Percentiles rank a stretch among this genome's conserved stretches.
Conservation (phyloP, 495 filamentous ascomycete species). For the Hypoxylon crocopeplum region DNA sequence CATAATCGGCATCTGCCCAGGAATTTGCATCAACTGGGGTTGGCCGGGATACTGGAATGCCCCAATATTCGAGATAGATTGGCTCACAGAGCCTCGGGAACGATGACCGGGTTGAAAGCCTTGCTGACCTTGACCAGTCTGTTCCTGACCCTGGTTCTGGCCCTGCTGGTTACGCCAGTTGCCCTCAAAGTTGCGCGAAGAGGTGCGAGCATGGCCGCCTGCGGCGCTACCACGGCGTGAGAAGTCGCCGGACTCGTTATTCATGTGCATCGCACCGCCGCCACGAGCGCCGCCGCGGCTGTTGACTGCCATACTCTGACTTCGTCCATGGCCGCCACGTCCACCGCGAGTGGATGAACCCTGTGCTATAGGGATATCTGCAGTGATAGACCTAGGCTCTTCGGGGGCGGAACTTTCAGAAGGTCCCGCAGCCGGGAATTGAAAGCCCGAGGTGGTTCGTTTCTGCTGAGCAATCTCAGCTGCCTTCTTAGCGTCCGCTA, state of each 20-base stretch:
- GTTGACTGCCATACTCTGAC: constrained; percentile 68
- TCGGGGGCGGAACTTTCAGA: constrained; percentile 57
- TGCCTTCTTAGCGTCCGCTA: constrained; percentile 97
- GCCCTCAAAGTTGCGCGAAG: constrained; percentile 92
- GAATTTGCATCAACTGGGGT: constrained; percentile 86
- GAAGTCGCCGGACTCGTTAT: constrained; percentile 62
- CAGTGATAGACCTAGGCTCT: constrained; percentile 53
- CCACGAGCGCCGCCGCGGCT: constrained; percentile 56
- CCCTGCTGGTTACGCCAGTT: constrained; percentile 92
- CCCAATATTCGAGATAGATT: constrained; percentile 84
- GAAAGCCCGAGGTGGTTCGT: constrained; percentile 89
- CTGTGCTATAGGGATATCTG: constrained; percentile 58
- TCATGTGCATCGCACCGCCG: constrained; percentile 45
- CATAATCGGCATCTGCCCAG: constrained; percentile 78
- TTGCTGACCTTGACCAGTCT: constrained; percentile 67
- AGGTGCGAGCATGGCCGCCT: constrained; percentile 74
- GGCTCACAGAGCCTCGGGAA: constrained; percentile 79
- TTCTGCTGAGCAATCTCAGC: constrained; percentile 97
- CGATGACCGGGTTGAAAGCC: constrained; percentile 96
- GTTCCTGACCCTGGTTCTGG: constrained; percentile 64
- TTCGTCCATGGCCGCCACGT: constrained; percentile 63
- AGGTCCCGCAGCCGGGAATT: constrained; percentile 86
- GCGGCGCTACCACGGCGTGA: constrained; percentile 70
- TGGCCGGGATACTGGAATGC: constrained; percentile 92
- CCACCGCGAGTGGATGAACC: constrained; percentile 54